phyloP scores from a whole-genome alignment of 805 yeast genomes.

The Metschnikowia hibisci region DNA sequence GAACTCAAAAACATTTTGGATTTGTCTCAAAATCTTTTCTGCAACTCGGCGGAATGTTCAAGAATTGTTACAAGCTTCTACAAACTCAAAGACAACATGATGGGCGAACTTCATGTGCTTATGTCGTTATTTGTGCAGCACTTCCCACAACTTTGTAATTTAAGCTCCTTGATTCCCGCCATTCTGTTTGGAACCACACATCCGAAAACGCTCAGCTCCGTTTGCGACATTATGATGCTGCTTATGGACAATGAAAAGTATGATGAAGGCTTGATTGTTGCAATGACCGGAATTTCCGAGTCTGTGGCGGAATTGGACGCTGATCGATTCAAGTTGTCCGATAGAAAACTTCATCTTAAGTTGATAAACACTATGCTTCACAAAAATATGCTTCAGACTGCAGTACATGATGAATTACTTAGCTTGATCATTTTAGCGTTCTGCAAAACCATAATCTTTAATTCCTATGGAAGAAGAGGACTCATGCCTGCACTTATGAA shows the following conservation, averaged over 20 bases:
- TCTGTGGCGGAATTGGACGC: conserved; percentile 59
- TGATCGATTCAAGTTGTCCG: conserved; percentile 61
- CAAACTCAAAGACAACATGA: conserved; percentile 40
- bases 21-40: conserved; percentile 19
- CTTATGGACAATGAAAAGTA: conserved; percentile 11
- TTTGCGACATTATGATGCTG: conserved; percentile 19
- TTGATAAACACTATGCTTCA: conserved; percentile 52
- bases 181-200: conserved; percentile 22
- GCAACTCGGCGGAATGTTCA: conserved; percentile 19
- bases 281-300: conserved; percentile 30
- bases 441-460: conserved; percentile 41
- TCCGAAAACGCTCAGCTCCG: conserved; percentile 23
- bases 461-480: conserved; percentile 61
- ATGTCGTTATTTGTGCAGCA: conserved; percentile 13
- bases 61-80: conserved; percentile 34
- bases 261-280: conserved; percentile 7
- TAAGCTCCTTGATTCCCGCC: conserved; percentile 1
- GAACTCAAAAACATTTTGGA: conserved; percentile 17
- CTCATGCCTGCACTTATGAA: conserved; percentile 58
- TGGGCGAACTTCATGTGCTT: conserved; percentile 26
- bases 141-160: conserved; percentile 2
- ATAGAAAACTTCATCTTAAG: conserved; percentile 56
- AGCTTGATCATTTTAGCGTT: conserved; percentile 29
- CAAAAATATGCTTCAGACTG: conserved; percentile 34
- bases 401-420: conserved; percentile 27